phyloP scores from a whole-genome alignment of 2,329 filamentous ascomycete species.

The Colletotrichum zoysiae region DNA sequence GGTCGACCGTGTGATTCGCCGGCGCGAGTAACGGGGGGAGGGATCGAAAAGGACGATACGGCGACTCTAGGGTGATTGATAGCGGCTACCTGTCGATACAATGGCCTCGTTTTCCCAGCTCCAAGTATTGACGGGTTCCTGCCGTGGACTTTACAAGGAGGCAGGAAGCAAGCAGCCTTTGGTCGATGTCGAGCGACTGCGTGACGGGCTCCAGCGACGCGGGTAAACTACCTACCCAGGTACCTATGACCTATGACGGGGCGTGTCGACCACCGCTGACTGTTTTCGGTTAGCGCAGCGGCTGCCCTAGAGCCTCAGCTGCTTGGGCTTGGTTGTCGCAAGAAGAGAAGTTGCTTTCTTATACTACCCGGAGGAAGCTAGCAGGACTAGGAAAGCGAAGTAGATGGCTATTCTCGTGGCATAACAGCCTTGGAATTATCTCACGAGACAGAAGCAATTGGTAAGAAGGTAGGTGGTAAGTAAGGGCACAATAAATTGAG shows the following conservation, averaged over 20 bases:
- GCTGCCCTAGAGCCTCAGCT: conserved; percentile 15
- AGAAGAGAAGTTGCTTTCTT: neutral
- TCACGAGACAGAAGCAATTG: neutral
- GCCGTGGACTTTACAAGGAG: conserved; percentile 10
- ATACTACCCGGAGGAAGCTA: neutral
- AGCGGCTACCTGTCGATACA: conserved; percentile 17
- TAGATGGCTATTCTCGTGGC: neutral
- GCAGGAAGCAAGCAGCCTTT: conserved; percentile 19
- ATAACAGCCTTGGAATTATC: neutral
- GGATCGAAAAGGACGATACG: conserved; percentile 8
- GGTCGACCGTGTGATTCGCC: conserved; percentile 1
- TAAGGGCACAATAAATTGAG: neutral
- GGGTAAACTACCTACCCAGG: no score
- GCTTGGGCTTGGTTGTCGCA: neutral
- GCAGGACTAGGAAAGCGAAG: neutral
- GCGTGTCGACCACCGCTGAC: conserved; percentile 27
- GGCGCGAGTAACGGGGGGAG: neutral
- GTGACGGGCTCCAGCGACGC: conserved; percentile 41
- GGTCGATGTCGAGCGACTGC: conserved; percentile 35
- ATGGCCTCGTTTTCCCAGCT: conserved; percentile 26
- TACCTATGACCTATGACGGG: conserved; percentile 40
- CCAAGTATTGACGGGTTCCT: conserved; percentile 21
- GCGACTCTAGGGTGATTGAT: conserved; percentile 8
- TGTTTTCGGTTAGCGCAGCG: conserved; percentile 31
- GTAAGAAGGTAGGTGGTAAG: neutral